Base-by-base conservation (phyloP, 768 basidiomycete genomes). In the Termitomyces sp. region DNA sequence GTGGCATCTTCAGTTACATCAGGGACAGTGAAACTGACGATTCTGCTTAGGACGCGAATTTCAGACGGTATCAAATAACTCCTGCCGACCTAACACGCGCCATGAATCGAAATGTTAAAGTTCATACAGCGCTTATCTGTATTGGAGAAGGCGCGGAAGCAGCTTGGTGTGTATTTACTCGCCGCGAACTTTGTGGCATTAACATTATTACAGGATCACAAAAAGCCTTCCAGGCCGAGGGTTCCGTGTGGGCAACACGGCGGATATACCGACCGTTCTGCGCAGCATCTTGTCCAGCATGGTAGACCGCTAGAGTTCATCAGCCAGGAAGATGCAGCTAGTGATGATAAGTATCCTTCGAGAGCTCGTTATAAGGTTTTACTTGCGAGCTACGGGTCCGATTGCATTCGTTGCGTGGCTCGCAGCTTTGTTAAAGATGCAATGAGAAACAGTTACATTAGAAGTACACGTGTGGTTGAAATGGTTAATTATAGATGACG, bases 131-230 rank as follows among this genome's bases (percentile, higher is more conserved):
- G 0, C 68, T 86, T 27, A 80, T 88, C 32, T 86, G 85, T 62
- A 86, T 88, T 43, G 85, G 85, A 14, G 85, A 86, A 65, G 83
- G 85, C 8, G 83, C 84, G 4, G 85, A 86, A 61, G 79, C 81
- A 23, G 59, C 79, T 12, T 86, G 84, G 86, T 85, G 61, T 42
- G 75, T 48, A 9, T 21, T 16, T 19, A n/a, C 11, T 25, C 34
- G 14, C 11, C 14, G 7, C 16, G 34, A 19, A 27, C 10, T 32
- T 40, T 40, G 4, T 16, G 3, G 3, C 5, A 35, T 21, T 21
- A 12, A 35, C 16, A 6, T 5, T 16, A 8, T 43, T 17, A 21
- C 34, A 86, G 86, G 84, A 77, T 86, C 19, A 78, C 83, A 3
- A 79, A 82, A 67, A 73, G 70, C n/a, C 77, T 88, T 45, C 84